Evolutionary conservation across 31 red algal genomes (phyloP).

Genomic region (Porphyra umbilicalis): DNA sequence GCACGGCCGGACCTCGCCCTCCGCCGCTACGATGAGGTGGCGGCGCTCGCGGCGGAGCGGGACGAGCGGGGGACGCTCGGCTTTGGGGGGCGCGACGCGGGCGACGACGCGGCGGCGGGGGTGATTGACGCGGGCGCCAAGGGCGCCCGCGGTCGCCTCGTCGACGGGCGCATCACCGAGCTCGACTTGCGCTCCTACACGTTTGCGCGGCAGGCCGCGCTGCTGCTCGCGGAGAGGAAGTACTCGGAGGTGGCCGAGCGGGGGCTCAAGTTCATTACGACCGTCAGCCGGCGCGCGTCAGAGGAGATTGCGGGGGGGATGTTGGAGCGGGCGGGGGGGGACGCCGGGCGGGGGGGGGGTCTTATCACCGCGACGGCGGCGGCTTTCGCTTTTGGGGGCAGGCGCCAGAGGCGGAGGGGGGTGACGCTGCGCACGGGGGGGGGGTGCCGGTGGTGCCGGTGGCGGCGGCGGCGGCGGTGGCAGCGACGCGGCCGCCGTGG

Average conservation of each 20-base stretch:
- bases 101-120: conserved; percentile 30
- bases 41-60: conserved; percentile 20
- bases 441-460: background rate
- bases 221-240: conserved; percentile 41
- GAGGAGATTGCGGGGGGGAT: background rate
- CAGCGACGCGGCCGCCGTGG: background rate
- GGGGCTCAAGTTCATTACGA: conserved; percentile 58
- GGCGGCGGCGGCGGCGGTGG: background rate
- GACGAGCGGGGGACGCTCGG: conserved; percentile 5
- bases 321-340: background rate
- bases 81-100: conserved; percentile 29
- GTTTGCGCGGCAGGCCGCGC: conserved; percentile 36
- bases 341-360: background rate
- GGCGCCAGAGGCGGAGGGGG: background rate
- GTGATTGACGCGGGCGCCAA: conserved; percentile 22
- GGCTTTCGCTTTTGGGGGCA: background rate
- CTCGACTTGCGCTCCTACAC: conserved; percentile 50
- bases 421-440: background rate
- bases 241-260: conserved; percentile 50
- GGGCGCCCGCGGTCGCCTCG: conserved; percentile 16
- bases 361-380: background rate
- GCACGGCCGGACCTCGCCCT: conserved; percentile 47
- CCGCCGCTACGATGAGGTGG: conserved; percentile 41
- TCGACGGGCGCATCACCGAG: conserved; percentile 21
- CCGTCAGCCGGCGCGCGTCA: background rate